Percentiles rank a stretch among this genome's conserved stretches.
Conservation (phyloP, 192 early-diverging fungal species). For the Coemansia sp. region DNA sequence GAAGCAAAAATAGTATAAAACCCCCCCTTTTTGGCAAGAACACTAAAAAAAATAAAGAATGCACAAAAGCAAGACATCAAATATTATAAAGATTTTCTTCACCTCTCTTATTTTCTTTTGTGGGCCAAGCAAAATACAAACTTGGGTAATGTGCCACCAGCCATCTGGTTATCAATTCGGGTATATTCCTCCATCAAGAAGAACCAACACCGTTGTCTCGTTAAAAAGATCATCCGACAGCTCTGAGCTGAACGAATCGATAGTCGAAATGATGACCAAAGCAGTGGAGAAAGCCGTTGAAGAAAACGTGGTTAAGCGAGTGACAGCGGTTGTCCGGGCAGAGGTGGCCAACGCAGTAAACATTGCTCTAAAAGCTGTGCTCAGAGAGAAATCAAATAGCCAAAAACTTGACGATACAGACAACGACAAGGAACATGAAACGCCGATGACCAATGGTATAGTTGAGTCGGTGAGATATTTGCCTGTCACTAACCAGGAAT, state of each 20-base stretch:
- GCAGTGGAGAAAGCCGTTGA: background rate
- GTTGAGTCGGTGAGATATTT: constrained; percentile 7
- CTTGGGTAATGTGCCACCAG: background rate
- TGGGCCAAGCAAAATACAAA: background rate
- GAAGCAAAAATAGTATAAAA: background rate
- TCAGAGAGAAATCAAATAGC: background rate
- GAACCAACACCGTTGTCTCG: background rate
- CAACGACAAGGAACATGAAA: no score
- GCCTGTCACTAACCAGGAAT: constrained; percentile 21
- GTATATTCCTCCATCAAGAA: background rate
- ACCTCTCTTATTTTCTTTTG: no score
- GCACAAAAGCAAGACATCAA: no score
- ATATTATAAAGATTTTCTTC: background rate
- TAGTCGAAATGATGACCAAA: background rate
- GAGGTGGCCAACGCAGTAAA: constrained; percentile 1
- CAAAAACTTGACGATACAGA: no score
- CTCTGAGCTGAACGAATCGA: background rate
- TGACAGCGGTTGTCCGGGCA: background rate
- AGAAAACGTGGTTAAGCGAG: background rate
- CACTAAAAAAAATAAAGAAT: no score
- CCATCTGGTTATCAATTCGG: background rate
- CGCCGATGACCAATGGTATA: background rate
- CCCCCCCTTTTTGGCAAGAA: background rate
- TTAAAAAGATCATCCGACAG: background rate
- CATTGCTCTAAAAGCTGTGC: background rate